These are phyloP conservation scores for Alternaria solani DNA, from an alignment of 2,329 filamentous ascomycete species.

Conservation along the genomic window DNA sequence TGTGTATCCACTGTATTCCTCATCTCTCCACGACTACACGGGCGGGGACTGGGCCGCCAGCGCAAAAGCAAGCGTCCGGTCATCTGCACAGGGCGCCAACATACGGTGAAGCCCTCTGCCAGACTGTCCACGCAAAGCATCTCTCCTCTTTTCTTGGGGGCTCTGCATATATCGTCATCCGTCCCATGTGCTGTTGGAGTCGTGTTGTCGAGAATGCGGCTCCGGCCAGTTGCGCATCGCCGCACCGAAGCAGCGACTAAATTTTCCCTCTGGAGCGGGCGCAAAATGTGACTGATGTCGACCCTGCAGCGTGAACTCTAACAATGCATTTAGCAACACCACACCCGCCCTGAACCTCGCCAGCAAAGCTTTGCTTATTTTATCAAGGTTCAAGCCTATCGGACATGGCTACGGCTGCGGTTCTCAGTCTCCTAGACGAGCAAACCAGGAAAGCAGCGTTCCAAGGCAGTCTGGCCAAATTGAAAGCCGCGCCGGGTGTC, in stretches of 20 bases:
- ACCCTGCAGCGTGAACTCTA: slow-evolving; percentile 1
- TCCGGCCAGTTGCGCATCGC: background rate
- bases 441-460: slow-evolving; percentile 30
- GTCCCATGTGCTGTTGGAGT: background rate
- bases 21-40: background rate
- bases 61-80: background rate
- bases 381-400: background rate
- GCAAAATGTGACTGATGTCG: slow-evolving; percentile 11
- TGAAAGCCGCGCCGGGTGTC: slow-evolving; percentile 25
- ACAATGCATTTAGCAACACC: background rate
- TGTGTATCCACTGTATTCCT: background rate
- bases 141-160: background rate
- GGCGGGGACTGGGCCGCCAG: background rate
- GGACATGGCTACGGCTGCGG: slow-evolving; percentile 24
- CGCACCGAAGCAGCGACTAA: slow-evolving; percentile 10
- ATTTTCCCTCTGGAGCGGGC: slow-evolving; percentile 8
- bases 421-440: slow-evolving; percentile 35
- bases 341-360: background rate
- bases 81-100: background rate
- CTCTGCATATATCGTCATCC: background rate
- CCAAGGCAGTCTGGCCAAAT: slow-evolving; percentile 30
- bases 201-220: background rate
- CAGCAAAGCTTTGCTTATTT: background rate
- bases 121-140: background rate
- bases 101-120: background rate